Evolutionary conservation across 2,329 filamentous ascomycete species (phyloP), one percentile per base, ranked within the genome.

Genomic region (Huntiella savannae): DNA sequence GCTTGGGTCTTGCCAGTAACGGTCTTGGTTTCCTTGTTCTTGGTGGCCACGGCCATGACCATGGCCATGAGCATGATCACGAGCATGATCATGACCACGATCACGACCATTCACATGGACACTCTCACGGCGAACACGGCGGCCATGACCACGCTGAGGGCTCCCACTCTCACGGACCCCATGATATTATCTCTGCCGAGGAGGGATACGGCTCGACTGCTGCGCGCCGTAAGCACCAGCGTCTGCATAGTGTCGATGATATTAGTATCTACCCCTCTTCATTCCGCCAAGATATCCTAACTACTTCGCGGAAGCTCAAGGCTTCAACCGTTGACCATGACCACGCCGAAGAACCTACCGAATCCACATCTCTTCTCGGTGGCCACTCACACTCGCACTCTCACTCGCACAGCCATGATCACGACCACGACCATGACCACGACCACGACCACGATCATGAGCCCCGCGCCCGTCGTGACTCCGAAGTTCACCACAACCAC

Each of bases 211-310:
- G 57, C 39, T 54, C 60, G 22, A 61, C 65, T 17, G 56, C 55
- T 1, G 67, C 19, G 8, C 43, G 28, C 35, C n/a, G 32, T 7
- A 66, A 45, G 35, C 48, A 50, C 48, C 42, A 44, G n/a, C 76
- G 75, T 54, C 70, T 80, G 52, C 64, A 75, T 49, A 77, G 71
- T 65, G 63, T 86, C 66, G 62, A 78, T 33, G 73, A 86, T 47
- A 80, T 92, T 53, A 83, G 79, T 58, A 82, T 93, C 45, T 82
- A 95, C 58, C 91, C 91, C 2, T 81, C 85, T 17, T 88, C 80
- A 52, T 86, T 96, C 67, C 72, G 91, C 53, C 82, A 93, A 59
- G 85, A 88, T 47, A 94, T 98, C 54, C 92, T 96, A 53, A 79
- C 79, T 34, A 84, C 83, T n/a, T 50, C 51, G 12, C 49, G 51